phyloP scores from a whole-genome alignment of 257 asterid species.

The Ilex asprella region DNA sequence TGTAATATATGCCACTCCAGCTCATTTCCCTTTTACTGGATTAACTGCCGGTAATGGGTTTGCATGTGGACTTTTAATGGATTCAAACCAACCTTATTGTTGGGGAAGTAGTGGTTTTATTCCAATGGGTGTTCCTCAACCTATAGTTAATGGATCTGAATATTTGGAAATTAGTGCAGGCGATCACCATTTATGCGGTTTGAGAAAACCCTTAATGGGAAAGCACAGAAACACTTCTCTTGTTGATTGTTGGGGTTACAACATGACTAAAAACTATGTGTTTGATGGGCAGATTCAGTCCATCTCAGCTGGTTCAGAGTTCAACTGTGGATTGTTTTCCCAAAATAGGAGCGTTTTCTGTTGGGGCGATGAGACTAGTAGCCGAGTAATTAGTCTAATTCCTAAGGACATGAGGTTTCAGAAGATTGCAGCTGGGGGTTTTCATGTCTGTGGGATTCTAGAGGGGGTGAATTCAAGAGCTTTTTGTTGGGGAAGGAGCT shows the following conservation, averaged over 20 bases:
- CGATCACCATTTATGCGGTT: constrained; percentile 79
- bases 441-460: constrained; percentile 82
- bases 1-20: constrained; percentile 54
- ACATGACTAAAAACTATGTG: constrained; percentile 59
- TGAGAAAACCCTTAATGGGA: constrained; percentile 72
- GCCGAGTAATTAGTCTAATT: constrained; percentile 44
- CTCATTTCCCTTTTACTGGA: constrained; percentile 44
- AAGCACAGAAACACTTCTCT: constrained; percentile 49
- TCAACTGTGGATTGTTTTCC: constrained; percentile 69
- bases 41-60: constrained; percentile 77
- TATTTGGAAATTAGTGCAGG: constrained; percentile 84
- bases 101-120: constrained; percentile 76
- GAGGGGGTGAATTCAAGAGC: constrained; percentile 53
- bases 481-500: constrained; percentile 73
- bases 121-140: constrained; percentile 55
- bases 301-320: constrained; percentile 83
- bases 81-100: constrained; percentile 61
- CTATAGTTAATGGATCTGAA: constrained; percentile 36
- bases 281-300: constrained; percentile 79
- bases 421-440: constrained; percentile 83
- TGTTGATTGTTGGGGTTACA: constrained; percentile 94
- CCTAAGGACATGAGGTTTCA: constrained; percentile 47
- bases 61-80: constrained; percentile 66
- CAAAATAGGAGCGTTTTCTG: constrained; percentile 71
- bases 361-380: constrained; percentile 84